These are phyloP conservation scores for Mycena sanguinolenta DNA, from an alignment of 768 basidiomycete genomes.

Conservation along the genomic window DNA sequence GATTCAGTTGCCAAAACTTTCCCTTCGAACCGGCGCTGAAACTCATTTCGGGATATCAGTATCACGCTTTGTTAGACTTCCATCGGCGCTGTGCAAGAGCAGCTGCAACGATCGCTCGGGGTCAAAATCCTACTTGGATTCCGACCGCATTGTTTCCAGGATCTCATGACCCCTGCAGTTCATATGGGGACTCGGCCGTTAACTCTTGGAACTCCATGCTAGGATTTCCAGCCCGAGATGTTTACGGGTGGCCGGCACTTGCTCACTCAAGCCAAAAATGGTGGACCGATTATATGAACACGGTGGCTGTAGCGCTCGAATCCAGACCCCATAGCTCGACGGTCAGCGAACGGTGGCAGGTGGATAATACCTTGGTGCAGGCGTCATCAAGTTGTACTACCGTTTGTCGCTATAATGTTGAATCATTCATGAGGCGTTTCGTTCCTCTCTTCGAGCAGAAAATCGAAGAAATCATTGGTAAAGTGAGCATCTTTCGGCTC, in stretches of 20 bases:
- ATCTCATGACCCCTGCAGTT: not conserved
- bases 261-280: not conserved
- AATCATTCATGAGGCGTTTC: not conserved
- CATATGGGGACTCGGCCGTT: not conserved
- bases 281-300: conserved; percentile 13
- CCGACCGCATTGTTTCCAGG: not conserved
- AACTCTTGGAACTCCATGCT: not conserved
- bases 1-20: conserved; percentile 6
- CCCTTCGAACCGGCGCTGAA: conserved; percentile 7
- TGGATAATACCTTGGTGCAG: not conserved
- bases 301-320: not conserved
- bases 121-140: not conserved
- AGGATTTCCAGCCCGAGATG: not conserved
- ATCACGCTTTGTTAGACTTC: conserved; percentile 6
- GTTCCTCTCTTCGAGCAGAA: not conserved
- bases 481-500: not conserved
- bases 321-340: conserved; percentile 14
- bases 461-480: not conserved
- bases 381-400: not conserved
- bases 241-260: too few species aligned
- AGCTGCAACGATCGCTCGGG: not conserved
- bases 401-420: not conserved
- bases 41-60: conserved; percentile 8
- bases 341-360: not conserved
- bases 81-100: conserved; percentile 10